phyloP scores from a whole-genome alignment of 2,329 filamentous ascomycete species.

The Aspergillus fumigatiaffinis region DNA sequence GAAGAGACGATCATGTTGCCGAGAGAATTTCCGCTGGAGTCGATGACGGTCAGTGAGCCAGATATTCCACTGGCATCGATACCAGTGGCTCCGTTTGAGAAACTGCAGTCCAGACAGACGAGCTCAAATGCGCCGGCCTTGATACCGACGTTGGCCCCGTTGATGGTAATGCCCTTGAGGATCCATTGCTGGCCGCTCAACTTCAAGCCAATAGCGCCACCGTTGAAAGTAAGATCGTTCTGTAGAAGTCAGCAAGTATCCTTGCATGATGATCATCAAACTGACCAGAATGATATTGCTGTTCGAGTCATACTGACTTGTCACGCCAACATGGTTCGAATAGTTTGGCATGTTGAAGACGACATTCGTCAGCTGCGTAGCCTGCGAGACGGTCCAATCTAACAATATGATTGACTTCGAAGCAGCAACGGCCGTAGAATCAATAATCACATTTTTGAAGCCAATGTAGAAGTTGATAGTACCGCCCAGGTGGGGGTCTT shows the following conservation, averaged over 20 bases:
- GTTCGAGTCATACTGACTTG: conserved; percentile 26
- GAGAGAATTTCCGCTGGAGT: conserved; percentile 11
- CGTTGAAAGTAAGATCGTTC: conserved; percentile 25
- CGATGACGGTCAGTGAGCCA: conserved; percentile 21
- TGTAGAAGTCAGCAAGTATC: neutral
- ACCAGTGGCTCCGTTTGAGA: conserved; percentile 20
- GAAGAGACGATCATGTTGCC: conserved; percentile 16
- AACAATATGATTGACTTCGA: conserved; percentile 27
- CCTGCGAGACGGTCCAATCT: conserved; percentile 39
- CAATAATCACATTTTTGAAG: conserved; percentile 38
- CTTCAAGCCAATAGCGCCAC: conserved; percentile 29
- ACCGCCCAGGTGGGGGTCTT: conserved; percentile 29
- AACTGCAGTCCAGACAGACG: conserved; percentile 20
- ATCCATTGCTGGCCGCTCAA: conserved; percentile 33
- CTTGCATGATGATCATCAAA: neutral
- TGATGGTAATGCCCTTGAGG: conserved; percentile 52
- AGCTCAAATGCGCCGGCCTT: conserved; percentile 36
- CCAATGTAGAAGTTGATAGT: conserved; percentile 36
- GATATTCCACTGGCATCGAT: conserved; percentile 20
- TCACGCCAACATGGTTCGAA: conserved; percentile 32
- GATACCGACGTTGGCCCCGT: conserved; percentile 55
- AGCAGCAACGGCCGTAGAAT: conserved; percentile 29
- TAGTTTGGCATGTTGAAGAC: conserved; percentile 34
- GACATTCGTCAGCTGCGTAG: conserved; percentile 37
- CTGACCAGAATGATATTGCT: conserved; percentile 28